These are phyloP conservation scores for Naematelia encephala DNA, from an alignment of 768 basidiomycete species.

Conservation along the genomic window DNA sequence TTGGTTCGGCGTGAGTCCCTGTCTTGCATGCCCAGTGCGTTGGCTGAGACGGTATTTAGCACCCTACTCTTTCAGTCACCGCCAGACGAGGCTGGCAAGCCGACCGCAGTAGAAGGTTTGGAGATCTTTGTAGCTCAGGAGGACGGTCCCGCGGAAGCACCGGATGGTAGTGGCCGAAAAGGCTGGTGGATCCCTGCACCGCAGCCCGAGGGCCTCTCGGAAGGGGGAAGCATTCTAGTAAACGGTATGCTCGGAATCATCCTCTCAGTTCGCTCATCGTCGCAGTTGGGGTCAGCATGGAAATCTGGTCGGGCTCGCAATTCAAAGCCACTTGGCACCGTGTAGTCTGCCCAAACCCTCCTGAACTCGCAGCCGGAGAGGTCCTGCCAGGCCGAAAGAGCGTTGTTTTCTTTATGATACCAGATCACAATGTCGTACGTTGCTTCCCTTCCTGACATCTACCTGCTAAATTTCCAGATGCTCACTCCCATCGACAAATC, in stretches of 20 bases:
- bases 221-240: conserved; percentile 7
- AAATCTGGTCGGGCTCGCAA: conserved; percentile 9
- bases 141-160: conserved; percentile 4
- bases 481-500: conserved; percentile 5
- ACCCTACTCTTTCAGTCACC: conserved; percentile 9
- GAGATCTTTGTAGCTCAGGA: conserved; percentile 8
- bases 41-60: neutral
- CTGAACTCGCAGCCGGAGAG: neutral
- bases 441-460: neutral
- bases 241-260: neutral
- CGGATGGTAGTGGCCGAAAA: conserved; percentile 2
- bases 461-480: neutral
- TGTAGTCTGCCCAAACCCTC: conserved; percentile 3
- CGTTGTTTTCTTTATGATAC: conserved; percentile 9
- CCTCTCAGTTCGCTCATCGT: neutral
- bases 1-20: conserved; percentile 5
- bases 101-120: conserved; percentile 6
- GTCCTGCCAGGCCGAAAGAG: conserved; percentile 6
- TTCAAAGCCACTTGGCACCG: conserved; percentile 13
- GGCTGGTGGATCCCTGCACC: conserved; percentile 11
- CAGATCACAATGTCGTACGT: conserved; percentile 6
- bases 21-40: neutral
- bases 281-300: conserved; percentile 9
- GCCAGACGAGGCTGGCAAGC: neutral
- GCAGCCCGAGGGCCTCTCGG: neutral